Evolutionary conservation across 306 rosid species (phyloP), one percentile per base, ranked within the genome.

Genomic region (Cicer arietinum): DNA sequence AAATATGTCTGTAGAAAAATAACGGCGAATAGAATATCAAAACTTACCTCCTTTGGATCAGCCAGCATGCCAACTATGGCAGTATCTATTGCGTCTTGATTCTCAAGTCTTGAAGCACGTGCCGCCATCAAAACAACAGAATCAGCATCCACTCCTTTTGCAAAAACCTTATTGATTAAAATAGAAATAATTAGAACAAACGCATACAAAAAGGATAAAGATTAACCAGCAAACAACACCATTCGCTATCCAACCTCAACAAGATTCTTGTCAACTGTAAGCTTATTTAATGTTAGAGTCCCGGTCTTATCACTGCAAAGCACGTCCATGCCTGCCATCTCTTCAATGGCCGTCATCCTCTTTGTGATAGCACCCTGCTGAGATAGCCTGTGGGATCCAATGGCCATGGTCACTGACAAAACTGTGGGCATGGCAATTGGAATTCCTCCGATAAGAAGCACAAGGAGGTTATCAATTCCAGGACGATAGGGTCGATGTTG

Each of bases 351-450:
- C 43, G 98, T 94, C 98, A 94, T 94, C 87, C 98, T 89, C 88
- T 94, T 94, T 44, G 98, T 94, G 82, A 94, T 94, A 68, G 98
- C 98, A 37, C 98, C 98, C 98, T 94, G 98, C 82, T 94, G 98
- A 65, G 98, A 75, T 73, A 94, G 79, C 87, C 98, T 90, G 54
- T 94, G 98, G 58, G 98, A 94, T 52, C 98, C 98, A 74, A 94
- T 94, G 30, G 98, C 98, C 98, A 94, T 94, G 46, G 98, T 94
- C 82, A 94, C 98, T 0, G 98, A 94, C 11, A 94, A 86, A 80
- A 94, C 98, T 7, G 98, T 94, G 22, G 98, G 98, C 98, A 94
- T 94, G 89, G 98, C 98, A 80, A 94, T 94, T 41, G 98, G 98
- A 80, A 94, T 94, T 87, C 98, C 98, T 64, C 98, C 98, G 45